Base-by-base conservation (phyloP, 139 green algal species). In the Coccomyxa sp. region DNA sequence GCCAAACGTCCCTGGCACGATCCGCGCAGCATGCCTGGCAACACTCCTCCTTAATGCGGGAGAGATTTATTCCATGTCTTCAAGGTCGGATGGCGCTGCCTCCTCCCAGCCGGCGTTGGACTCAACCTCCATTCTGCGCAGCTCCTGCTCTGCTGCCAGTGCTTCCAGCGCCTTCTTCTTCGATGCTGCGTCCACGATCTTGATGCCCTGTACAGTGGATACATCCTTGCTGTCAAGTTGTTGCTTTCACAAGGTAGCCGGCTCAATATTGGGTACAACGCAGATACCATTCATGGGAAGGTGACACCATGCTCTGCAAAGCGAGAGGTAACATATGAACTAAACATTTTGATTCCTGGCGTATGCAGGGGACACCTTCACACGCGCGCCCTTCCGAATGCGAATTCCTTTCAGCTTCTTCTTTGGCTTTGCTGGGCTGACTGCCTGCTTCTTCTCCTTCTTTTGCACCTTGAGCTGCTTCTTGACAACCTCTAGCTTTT, bases 81-180 rank as follows among this genome's bases (percentile, higher is more conserved):
- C 81, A 68, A 81, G 58, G 32, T 81, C 76, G 67, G 77, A 89
- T 80, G 18, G 18, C 1, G 63, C 63, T 71, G 63, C 63, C 21
- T 71, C 63, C 63, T 71, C 63, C 63, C 63, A 71, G 63, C 75
- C 59, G 84, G 87, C 79, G 77, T 91, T 63, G 86, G 76, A 76
- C 80, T 86, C 76, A 11, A 76, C 45, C 27, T 88, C 75, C 85
- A 88, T 90, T 28, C 84, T 59, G 13, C 80, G 84, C 77, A 87
- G 81, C 60, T 80, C 83, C 13, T 76, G 74, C 59, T 86, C 51
- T 67, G 67, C 68, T 60, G 76, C 67, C 51, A 85, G 77, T 11
- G 45, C 17, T 14, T 82, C 67, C 31, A 66, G 13, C 10, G 67
- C 66, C 79, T 83, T 84, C 28, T 80, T 80, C 58, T 84, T 84